These are phyloP conservation scores for Cinnamomum micranthum DNA, from an alignment of 164 flowering plant species.

Conservation along the genomic window DNA sequence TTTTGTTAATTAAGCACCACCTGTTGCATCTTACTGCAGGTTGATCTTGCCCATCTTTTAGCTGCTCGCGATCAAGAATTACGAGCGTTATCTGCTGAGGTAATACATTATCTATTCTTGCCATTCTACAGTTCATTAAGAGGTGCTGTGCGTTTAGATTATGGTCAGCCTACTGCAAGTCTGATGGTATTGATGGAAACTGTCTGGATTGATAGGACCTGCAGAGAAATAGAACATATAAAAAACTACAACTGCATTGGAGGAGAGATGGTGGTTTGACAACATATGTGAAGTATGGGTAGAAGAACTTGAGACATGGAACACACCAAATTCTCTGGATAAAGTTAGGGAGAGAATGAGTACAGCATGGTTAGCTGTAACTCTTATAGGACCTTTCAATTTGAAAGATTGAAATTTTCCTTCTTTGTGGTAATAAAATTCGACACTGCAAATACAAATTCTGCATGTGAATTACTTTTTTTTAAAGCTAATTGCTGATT, in stretches of 20 bases:
- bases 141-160: not conserved
- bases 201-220: not conserved
- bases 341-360: not conserved
- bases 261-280: not conserved
- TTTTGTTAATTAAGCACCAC: not conserved
- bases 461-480: not conserved
- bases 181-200: not conserved
- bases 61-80: conserved; percentile 98
- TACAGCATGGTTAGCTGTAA: not conserved
- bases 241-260: not conserved
- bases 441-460: not conserved
- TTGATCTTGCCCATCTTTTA: conserved; percentile 94
- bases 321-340: not conserved
- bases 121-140: not conserved
- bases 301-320: not conserved
- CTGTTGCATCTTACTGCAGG: conserved; percentile 45
- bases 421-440: not conserved
- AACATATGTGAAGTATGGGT: not conserved
- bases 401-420: no score
- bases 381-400: not conserved
- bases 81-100: conserved; percentile 96
- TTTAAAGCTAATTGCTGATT: not conserved
- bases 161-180: not conserved
- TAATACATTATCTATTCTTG: conserved; percentile 18
- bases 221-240: not conserved